Evolutionary conservation across 208 protist genomes (phyloP).

Genomic region (Porcisia hertigi): DNA sequence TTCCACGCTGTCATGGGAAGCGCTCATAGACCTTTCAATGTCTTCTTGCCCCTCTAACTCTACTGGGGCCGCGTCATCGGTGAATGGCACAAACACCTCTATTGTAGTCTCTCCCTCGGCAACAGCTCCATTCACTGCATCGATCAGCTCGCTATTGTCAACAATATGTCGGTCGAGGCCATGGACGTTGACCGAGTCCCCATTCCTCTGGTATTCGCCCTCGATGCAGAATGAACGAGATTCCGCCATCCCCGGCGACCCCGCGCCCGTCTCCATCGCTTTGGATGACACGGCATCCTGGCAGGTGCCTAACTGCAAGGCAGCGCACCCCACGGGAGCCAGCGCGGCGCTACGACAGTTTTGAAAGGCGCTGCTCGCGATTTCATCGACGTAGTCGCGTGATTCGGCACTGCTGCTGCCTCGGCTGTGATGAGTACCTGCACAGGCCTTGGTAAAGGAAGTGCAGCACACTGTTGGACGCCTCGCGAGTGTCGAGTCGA

Average conservation of each 20-base stretch:
- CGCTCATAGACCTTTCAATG: not conserved
- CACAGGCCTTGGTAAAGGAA: not conserved
- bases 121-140: not conserved
- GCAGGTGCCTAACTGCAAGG: not conserved
- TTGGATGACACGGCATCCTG: not conserved
- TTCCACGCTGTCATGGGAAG: not conserved
- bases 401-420: slow-evolving; percentile 21
- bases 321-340: not conserved
- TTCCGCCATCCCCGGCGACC: no score
- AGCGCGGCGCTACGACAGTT: slow-evolving; percentile 27
- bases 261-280: not conserved
- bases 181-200: no score
- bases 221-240: not conserved
- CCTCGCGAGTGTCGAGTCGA: slow-evolving; percentile 15
- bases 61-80: not conserved
- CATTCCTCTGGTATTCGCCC: not conserved
- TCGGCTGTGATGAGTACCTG: not conserved
- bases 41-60: not conserved
- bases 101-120: not conserved
- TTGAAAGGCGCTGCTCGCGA: slow-evolving; percentile 31
- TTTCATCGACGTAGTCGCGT: slow-evolving; percentile 23
- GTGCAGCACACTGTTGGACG: not conserved
- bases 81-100: not conserved
- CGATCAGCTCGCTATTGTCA: no score
- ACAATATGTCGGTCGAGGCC: no score